A percentile compares a stretch with the other conserved stretches of the same genome.
These are phyloP conservation scores for Nephelium lappaceum DNA, from an alignment of 345 rosid genomes.

Conservation along the genomic window DNA sequence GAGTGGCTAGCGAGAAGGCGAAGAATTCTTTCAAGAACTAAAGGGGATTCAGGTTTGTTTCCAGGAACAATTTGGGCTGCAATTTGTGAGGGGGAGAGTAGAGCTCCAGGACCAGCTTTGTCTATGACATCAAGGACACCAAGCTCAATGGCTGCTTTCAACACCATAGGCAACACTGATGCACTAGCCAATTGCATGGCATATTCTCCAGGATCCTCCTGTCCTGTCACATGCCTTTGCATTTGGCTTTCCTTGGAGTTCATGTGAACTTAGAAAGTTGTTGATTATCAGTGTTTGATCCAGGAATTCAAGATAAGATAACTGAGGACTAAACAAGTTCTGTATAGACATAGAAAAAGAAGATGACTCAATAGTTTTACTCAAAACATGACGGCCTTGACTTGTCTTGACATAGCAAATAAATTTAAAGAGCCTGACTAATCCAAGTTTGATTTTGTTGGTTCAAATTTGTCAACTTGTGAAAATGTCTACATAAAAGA, in stretches of 20 bases:
- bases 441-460: not conserved
- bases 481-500: not conserved
- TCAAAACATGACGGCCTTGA: not conserved
- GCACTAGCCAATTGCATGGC: constrained; percentile 46
- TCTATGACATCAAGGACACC: constrained; percentile 40
- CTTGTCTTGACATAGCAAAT: not conserved
- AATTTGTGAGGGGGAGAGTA: constrained; percentile 39
- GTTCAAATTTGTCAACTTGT: not conserved
- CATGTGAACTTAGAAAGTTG: not conserved
- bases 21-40: constrained; percentile 42
- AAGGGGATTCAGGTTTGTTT: constrained; percentile 23
- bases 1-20: constrained; percentile 44
- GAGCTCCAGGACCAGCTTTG: constrained; percentile 36
- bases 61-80: constrained; percentile 28
- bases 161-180: constrained; percentile 44
- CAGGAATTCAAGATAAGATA: not conserved
- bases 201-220: constrained; percentile 14
- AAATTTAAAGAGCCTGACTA: not conserved
- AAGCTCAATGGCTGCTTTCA: constrained; percentile 39
- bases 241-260: constrained; percentile 5
- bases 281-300: not conserved
- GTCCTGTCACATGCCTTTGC: not conserved
- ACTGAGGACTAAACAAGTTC: not conserved
- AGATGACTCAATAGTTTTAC: not conserved
- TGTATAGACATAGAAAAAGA: not conserved